Base-by-base conservation (phyloP, 2,329 filamentous ascomycete species). In the Colletotrichum destructivum region DNA sequence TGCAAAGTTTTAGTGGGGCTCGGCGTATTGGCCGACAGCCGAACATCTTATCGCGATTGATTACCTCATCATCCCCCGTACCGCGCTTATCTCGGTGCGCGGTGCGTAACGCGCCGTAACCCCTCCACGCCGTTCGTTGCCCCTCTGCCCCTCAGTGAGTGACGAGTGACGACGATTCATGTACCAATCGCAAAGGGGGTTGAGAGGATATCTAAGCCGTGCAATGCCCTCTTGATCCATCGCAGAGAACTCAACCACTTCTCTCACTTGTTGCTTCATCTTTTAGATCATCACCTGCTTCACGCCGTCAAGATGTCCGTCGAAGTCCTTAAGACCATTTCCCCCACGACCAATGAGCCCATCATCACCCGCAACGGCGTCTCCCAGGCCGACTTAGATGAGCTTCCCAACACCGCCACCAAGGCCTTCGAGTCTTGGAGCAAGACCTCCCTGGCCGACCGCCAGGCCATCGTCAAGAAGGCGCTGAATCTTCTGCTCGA, bases 321-420 rank as follows among this genome's bases (percentile, higher is more conserved):
- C 78, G 90, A 92, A 84, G 85, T 85, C 60, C 86, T 92, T 77
- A 91, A 86, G 42, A 98, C 96, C 75, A 95, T 98, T 82, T 98
- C 96, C 3, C 96, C 96, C 68, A 92, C 90, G 74, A 98, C 95
- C 75, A 96, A 96, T 83, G 91, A 95, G 84, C 88, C 93, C 68
- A 90, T 98, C 81, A 82, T 97, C 75, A 94, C 92, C 72, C 91
- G 95, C 75, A 91, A 91, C 81, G 94, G 94, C 76, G 87, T 93
- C 75, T 92, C 93, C 55, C 83, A 89, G 47, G 83, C 88, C 38
- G 93, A 97, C 74, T 86, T 98, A 61, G 86, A 91, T 62, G 83
- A 88, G 68, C 85, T 98, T n/a, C 92, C 95, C 63, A 86, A 90
- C 76, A 88, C 88, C 71, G 92, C 95, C 64, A 89, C 91, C 54